A percentile compares a stretch with the other conserved stretches of the same genome.
These are phyloP conservation scores for Alternaria infectoria DNA, from an alignment of 2,329 filamentous ascomycete genomes.

Conservation along the genomic window DNA sequence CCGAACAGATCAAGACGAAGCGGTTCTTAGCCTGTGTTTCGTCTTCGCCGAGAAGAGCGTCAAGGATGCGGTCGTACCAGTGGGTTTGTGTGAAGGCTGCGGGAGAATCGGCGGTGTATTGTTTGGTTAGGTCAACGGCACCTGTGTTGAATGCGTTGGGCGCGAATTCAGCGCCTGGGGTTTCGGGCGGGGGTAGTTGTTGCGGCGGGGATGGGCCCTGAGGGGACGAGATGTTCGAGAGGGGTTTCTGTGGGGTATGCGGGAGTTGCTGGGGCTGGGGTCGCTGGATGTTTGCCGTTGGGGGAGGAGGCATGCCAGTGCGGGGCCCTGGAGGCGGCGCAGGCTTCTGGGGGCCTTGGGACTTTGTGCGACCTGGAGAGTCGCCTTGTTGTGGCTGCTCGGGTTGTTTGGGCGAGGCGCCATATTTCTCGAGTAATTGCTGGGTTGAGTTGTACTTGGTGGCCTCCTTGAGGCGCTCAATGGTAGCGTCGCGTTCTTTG, in stretches of 20 bases:
- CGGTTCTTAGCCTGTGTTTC: slow-evolving; percentile 92
- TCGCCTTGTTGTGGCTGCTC: slow-evolving; percentile 44
- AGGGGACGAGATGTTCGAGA: slow-evolving; percentile 21
- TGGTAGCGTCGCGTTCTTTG: slow-evolving; percentile 81
- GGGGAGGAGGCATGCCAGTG: slow-evolving; percentile 65
- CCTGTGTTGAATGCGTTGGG: slow-evolving; percentile 67
- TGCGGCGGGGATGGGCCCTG: slow-evolving; percentile 30
- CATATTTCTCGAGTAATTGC: slow-evolving; percentile 93
- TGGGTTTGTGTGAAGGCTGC: slow-evolving; percentile 57
- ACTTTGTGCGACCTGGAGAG: slow-evolving; percentile 35
- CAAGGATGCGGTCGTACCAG: slow-evolving; percentile 95
- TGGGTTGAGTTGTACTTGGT: slow-evolving; percentile 97
- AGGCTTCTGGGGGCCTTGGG: slow-evolving; percentile 39
- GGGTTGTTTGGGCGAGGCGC: slow-evolving; percentile 59
- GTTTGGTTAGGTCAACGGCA: slow-evolving; percentile 28
- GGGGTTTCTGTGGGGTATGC: slow-evolving; percentile 34
- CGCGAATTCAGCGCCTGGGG: slow-evolving; percentile 68
- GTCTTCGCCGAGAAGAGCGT: slow-evolving; percentile 91
- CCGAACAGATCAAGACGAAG: slow-evolving; percentile 80
- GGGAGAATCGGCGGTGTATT: slow-evolving; percentile 46
- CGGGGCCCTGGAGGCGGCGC: slow-evolving; percentile 46
- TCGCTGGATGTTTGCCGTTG: slow-evolving; percentile 68
- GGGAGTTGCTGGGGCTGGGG: slow-evolving; percentile 35
- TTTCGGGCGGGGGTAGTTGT: slow-evolving; percentile 22
- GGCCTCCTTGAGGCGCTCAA: slow-evolving; percentile 91